Conservation (phyloP, 495 filamentous ascomycete species). For the Podospora bellae-mahoneyi region DNA sequence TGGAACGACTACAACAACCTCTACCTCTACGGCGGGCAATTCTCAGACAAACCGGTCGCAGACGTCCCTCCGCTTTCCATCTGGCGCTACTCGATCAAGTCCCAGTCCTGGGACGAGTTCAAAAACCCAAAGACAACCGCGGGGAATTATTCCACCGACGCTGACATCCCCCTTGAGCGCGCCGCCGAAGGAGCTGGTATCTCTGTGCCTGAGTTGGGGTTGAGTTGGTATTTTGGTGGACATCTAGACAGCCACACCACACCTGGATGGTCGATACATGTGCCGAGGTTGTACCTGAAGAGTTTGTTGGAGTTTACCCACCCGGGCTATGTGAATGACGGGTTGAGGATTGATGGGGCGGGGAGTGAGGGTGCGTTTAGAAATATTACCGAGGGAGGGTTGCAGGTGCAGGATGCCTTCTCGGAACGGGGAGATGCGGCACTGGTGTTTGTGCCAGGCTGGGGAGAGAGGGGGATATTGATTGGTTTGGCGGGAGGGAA, state of each 20-base stretch:
- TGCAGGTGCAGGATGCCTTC: conserved; percentile 61
- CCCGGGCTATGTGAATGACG: conserved; percentile 59
- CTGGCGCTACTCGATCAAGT: conserved; percentile 64
- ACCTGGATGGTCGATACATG: conserved; percentile 61
- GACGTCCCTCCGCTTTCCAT: conserved; percentile 53
- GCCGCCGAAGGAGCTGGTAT: conserved; percentile 69
- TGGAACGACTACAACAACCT: conserved; percentile 67
- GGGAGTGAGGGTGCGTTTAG: conserved; percentile 56
- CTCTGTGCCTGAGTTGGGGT: conserved; percentile 61
- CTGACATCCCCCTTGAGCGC: conserved; percentile 53
- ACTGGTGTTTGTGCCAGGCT: conserved; percentile 68
- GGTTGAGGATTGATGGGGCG: conserved; percentile 49
- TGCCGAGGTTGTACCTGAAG: conserved; percentile 63
- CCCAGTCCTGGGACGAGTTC: conserved; percentile 59
- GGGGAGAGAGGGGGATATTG: conserved; percentile 65
- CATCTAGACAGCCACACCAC: conserved; percentile 68
- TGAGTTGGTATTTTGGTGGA: conserved; percentile 74
- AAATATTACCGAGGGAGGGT: conserved; percentile 67
- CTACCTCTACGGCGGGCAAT: conserved; percentile 70
- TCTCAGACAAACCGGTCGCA: conserved; percentile 55
- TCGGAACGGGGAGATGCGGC: conserved; percentile 68
- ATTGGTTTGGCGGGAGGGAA: conserved; percentile 67
- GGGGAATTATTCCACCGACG: conserved; percentile 55
- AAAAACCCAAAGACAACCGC: conserved; percentile 51
- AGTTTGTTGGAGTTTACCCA: conserved; percentile 72